Conservation (phyloP, 352 stramenopile genomes). For the Pythium brachiatum region DNA sequence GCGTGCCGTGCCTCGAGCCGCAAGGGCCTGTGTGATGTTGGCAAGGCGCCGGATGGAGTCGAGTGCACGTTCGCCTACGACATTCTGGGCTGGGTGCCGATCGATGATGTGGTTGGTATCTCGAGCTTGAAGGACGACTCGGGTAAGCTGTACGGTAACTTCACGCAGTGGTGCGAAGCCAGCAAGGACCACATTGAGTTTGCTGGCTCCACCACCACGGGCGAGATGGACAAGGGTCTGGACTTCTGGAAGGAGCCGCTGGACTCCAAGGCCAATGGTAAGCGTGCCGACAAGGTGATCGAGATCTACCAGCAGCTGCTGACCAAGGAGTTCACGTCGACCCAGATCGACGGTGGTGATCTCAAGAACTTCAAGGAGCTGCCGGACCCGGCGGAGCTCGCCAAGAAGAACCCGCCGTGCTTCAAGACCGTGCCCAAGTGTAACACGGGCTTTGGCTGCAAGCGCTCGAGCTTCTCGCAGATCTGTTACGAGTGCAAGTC, state of each 20-base stretch:
- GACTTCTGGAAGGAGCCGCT: conserved; percentile 34
- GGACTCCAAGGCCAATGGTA: conserved; percentile 23
- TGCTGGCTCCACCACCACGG: conserved; percentile 23
- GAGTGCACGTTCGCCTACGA: conserved; percentile 77
- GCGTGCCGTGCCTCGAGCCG: conserved; percentile 38
- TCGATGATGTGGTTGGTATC: conserved; percentile 81
- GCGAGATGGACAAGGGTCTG: conserved; percentile 22
- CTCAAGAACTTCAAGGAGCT: conserved; percentile 25
- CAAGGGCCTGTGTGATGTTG: conserved; percentile 56
- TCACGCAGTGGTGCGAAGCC: conserved; percentile 54
- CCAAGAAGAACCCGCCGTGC: conserved; percentile 27
- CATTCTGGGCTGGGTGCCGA: conserved; percentile 67
- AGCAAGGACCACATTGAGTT: conserved; percentile 56
- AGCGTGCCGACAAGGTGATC: conserved; percentile 26
- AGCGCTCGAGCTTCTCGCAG: conserved; percentile 24
- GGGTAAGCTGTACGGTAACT: conserved; percentile 45
- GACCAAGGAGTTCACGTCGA: conserved; percentile 15
- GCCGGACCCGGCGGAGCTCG: conserved; percentile 13
- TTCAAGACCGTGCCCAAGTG: conserved; percentile 28
- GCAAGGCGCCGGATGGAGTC: conserved; percentile 50
- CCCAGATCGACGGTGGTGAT: conserved; percentile 35
- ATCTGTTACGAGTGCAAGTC: conserved; percentile 27
- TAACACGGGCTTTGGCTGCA: conserved; percentile 22
- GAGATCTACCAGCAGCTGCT: conserved; percentile 24
- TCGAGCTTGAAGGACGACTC: conserved; percentile 49